Evolutionary conservation across 2,329 filamentous ascomycete species (phyloP), one percentile per base, ranked within the genome.

Genomic region (Fusarium armeniacum): DNA sequence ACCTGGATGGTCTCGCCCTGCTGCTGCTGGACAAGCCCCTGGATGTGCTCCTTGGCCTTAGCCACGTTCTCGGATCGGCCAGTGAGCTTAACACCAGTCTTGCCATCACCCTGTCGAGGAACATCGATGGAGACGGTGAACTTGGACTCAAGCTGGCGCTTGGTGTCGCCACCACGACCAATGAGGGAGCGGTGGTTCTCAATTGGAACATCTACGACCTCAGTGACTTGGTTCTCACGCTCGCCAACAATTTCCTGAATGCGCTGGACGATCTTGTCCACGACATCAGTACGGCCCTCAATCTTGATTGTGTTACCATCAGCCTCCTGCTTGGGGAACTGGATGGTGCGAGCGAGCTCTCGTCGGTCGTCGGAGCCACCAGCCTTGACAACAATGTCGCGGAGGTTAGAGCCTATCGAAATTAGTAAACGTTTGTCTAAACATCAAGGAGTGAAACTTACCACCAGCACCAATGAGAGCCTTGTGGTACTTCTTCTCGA

Each of bases 401-500:
- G 92, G 62, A 99, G 90, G 76, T 91, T 96, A 45, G 93, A 86
- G 74, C 94, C 93, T 55, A n/a, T 22, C 11, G 32, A 33, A 58
- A 40, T 89, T 79, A 73, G 66, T 63, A 28, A 66, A 35, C 15
- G 41, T 22, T 13, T 22, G 15, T 47, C 16, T 47, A 24, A 24
- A 46, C 16, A 38, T 15, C 6, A 28, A 9, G 6, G 41, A n/a
- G 24, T 44, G 38, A 30, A n/a, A 74, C 92, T 83, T 86, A 94
- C 94, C 96, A 78, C 92, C 92, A 71, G 90, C 85, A 67, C 96
- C 96, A 80, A 99, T 99, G 69, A 99, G 85, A 56, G 91, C 88
- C 81, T 91, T 90, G 83, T 99, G 96, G 80, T 96, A 90, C 84
- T 97, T 97, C 83, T 93, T 93, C 73, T 98, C 94, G n/a, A 99